A percentile compares a stretch with the other conserved stretches of the same genome.
phyloP scores from a whole-genome alignment of 73 alveolate species.

The Paramecium biaurelia region DNA sequence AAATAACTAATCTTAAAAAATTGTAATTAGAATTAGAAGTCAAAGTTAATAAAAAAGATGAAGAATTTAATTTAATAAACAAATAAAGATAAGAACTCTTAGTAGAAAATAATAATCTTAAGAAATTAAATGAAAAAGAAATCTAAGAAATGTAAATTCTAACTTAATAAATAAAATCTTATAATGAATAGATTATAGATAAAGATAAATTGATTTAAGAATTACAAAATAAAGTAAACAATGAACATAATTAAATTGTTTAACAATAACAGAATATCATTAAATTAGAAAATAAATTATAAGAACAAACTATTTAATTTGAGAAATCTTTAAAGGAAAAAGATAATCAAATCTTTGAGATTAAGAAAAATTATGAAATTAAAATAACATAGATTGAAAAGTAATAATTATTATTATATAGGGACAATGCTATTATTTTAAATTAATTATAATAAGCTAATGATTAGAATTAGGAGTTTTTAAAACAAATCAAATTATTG shows the following conservation, averaged over 20 bases:
- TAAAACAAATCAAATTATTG: background rate
- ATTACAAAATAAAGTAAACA: background rate
- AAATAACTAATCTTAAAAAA: background rate
- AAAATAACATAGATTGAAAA: background rate
- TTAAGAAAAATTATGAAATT: background rate
- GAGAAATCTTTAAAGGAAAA: background rate
- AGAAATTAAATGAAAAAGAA: background rate
- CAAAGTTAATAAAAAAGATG: background rate
- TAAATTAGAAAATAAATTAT: background rate
- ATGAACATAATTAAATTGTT: background rate
- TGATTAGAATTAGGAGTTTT: background rate
- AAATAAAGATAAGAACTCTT: background rate
- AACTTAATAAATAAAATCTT: background rate
- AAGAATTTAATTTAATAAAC: background rate
- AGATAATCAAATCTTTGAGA: background rate
- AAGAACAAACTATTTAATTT: background rate
- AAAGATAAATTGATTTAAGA: background rate
- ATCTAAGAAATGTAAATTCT: background rate
- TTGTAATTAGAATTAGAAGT: background rate
- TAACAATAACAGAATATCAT: background rate
- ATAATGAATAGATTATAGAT: background rate
- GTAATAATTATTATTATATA: background rate
- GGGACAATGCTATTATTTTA: background rate
- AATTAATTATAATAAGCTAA: background rate
- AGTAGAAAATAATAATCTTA: background rate